phyloP scores from a whole-genome alignment of 257 asterid species.

The Solanum dulcamara region DNA sequence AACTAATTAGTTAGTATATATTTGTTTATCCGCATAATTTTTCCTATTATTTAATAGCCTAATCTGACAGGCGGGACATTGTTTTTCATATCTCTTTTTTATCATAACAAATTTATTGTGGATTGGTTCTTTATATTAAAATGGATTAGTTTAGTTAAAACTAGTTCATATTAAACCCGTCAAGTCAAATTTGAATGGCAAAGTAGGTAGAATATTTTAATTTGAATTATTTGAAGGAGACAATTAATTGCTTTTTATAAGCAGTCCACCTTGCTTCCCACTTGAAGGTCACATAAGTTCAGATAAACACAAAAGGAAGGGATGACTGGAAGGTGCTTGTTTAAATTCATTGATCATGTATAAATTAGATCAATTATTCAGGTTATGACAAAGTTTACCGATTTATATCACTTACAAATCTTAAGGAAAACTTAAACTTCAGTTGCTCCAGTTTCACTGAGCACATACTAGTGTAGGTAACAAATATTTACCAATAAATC shows the following conservation, averaged over 20 bases:
- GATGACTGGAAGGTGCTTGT: not conserved
- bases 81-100: not conserved
- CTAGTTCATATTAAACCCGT: not conserved
- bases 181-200: not conserved
- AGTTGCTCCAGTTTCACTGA: not conserved
- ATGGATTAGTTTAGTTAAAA: not conserved
- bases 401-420: not conserved
- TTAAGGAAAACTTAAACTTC: not conserved
- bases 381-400: not conserved
- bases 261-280: not conserved
- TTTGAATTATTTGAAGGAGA: not conserved
- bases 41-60: no score
- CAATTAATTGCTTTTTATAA: not conserved
- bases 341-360: not conserved
- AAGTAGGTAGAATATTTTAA: not conserved
- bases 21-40: no score
- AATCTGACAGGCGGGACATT: not conserved
- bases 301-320: not conserved
- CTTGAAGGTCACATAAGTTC: not conserved
- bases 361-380: not conserved
- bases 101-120: not conserved
- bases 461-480: not conserved
- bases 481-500: not conserved
- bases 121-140: not conserved
- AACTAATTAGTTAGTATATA: no score